Base-by-base conservation (phyloP, 1,284 basidiomycete genomes). In the Cryptococcus sp. region DNA sequence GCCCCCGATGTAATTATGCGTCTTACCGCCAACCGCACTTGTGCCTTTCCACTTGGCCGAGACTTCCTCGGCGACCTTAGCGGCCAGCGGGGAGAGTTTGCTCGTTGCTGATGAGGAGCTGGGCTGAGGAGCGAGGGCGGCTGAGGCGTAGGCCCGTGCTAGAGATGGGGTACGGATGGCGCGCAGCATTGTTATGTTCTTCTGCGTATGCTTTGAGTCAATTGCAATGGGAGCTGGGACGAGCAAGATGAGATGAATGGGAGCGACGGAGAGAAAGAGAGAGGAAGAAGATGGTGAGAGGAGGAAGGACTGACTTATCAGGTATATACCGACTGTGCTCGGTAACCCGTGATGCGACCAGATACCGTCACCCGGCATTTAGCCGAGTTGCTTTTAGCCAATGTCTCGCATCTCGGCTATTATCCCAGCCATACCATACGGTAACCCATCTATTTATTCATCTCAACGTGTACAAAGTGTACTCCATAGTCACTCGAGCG, bases 1-100 rank as follows among this genome's bases (percentile, higher is more conserved):
- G 39, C 93, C 93, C 27, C 86, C 87, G 62, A 95, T 89, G 79
- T 88, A 94, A 78, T 93, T 93, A 84, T 89, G 92, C 50, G 91
- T 93, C 64, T 83, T 87, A 49, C 85, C 88, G 17, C 93, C 93
- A 16, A 85, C 84, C 39, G 88, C 87, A 61, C 83, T 90, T 13
- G 92, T 93, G 54, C 93, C 93, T 67, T 87, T 87, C 91, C 92
- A 95, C 60, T 72, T 71, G 47, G 63, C 55, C 17, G 65, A 62
- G 47, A 77, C 73, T 54, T 75, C 69, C 55, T 76, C 65, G 20
- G 73, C 73, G 1, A 71, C 73, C 35, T 68, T 60, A 27, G 57
- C 56, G 8, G 70, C 74, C 40, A 75, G 61, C 1, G 71, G 61
- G 5, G 72, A 69, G 55, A 68, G 60, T 31, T 53, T 53, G n/a